Base-by-base conservation (phyloP, 176 grass and related monocot genomes). In the Metroxylon sagu region DNA sequence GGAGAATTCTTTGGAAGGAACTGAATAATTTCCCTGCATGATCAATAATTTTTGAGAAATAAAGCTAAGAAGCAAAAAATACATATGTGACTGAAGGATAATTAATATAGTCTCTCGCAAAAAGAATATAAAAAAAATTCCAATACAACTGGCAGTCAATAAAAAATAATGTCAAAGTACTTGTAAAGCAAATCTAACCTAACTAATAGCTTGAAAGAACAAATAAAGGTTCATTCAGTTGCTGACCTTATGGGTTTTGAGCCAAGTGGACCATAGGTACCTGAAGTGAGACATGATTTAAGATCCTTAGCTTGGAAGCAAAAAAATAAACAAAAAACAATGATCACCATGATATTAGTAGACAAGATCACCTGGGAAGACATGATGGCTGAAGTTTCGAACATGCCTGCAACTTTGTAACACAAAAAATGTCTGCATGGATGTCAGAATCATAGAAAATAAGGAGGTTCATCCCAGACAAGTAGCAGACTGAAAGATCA, bases 331-430 rank as follows among this genome's bases (percentile, higher is more conserved):
- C 54, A 5, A 25, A 30, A 65, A 63, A 78, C 63, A 5, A 30
- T n/a, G 29, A 49, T 60, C 30, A 98, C 93, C 84, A 43, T 43
- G 7, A 43, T 43, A 43, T 43, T 43, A 43, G 7, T 43, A 43
- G 35, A 70, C 8, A 30, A 29, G 29, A 49, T 60, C 30, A 98
- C 93, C 84, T 81, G 84, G 76, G 63, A 88, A 72, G 43, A 87
- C 71, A 58, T 85, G 84, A 59, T 81, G 75, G 79, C 81, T 92
- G 69, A 83, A 88, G 62, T 80, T 75, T 48, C 84, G 83, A 50
- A 75, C 79, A 67, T 84, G 76, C 61, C 75, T 66, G 18, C 16
- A 80, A 69, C 87, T 85, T 80, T 76, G 85, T 28, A 80, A 56
- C 8, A 91, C 70, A 67, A 83, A 70, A 48, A 92, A 61, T 54